Conservation (phyloP, 495 filamentous ascomycete species). For the Lophiostoma macrostomum region DNA sequence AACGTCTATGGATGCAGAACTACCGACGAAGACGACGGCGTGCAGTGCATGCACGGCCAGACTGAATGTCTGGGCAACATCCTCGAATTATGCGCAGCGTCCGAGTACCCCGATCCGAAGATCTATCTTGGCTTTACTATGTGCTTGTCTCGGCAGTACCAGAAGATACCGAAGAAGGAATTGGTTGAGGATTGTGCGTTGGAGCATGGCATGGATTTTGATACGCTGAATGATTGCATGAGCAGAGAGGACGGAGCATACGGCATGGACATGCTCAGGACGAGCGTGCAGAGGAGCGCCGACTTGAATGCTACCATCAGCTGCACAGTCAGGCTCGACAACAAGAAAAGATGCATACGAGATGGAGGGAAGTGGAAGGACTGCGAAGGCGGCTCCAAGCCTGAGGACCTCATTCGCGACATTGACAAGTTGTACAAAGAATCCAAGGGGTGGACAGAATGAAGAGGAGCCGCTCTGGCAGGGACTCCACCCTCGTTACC, state of each 20-base stretch:
- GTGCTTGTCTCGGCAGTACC: constrained; percentile 73
- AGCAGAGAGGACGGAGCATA: constrained; percentile 62
- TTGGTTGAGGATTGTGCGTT: constrained; percentile 82
- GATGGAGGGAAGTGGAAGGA: constrained; percentile 79
- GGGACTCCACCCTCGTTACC: no score
- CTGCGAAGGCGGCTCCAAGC: constrained; percentile 65
- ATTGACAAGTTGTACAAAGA: constrained; percentile 54
- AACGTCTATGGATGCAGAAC: constrained; percentile 18
- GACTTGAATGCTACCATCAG: constrained; percentile 71
- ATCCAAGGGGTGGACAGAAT: constrained; percentile 16
- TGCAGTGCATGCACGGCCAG: constrained; percentile 83
- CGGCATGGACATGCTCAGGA: constrained; percentile 64
- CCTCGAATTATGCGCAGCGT: constrained; percentile 82
- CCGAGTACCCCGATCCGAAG: constrained; percentile 76
- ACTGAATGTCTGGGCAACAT: constrained; percentile 92
- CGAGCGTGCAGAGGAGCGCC: constrained; percentile 69
- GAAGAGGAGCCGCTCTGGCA: no score
- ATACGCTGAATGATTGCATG: constrained; percentile 73
- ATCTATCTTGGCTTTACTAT: constrained; percentile 86
- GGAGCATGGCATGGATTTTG: constrained; percentile 84
- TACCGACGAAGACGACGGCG: constrained; percentile 54
- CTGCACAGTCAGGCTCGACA: constrained; percentile 77
- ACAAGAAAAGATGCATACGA: constrained; percentile 75
- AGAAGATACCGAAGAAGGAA: constrained; percentile 65
- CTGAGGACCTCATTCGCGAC: constrained; percentile 70